Conservation (phyloP, 2,329 filamentous ascomycete genomes). For the Ophiosphaerella korrae region DNA sequence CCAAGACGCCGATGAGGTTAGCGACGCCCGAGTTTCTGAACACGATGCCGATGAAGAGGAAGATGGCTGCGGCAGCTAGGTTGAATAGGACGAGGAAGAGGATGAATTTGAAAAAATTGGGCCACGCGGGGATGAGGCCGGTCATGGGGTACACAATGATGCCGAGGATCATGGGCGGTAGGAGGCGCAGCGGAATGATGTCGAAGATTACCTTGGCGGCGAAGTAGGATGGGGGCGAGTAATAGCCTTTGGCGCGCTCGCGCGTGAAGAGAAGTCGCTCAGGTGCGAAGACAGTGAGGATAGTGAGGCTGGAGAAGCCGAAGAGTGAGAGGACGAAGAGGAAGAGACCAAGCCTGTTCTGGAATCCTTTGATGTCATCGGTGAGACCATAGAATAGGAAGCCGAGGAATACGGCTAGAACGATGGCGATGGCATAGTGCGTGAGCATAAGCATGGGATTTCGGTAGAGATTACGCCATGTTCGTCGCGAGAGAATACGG, state of each 20-base stretch:
- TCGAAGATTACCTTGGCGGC: slow-evolving; percentile 97
- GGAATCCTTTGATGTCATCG: slow-evolving; percentile 95
- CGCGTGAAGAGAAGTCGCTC: slow-evolving; percentile 90
- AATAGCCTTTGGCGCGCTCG: slow-evolving; percentile 96
- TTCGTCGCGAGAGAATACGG: slow-evolving; percentile 83
- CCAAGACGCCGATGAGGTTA: slow-evolving; percentile 88
- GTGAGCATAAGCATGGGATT: slow-evolving; percentile 99
- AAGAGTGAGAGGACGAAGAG: slow-evolving; percentile 96
- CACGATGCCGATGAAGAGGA: slow-evolving; percentile 93
- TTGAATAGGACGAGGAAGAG: slow-evolving; percentile 95
- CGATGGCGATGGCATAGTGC: slow-evolving; percentile 95
- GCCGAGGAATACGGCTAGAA: slow-evolving; percentile 90
- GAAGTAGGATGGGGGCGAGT: slow-evolving; percentile 92
- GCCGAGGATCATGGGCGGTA: slow-evolving; percentile 93
- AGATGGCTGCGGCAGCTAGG: slow-evolving; percentile 88
- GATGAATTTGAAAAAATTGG: slow-evolving; percentile 89
- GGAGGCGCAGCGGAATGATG: slow-evolving; percentile 88
- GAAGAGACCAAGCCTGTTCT: slow-evolving; percentile 95
- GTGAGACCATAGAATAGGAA: slow-evolving; percentile 96
- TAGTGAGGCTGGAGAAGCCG: slow-evolving; percentile 94
- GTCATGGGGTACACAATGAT: slow-evolving; percentile 98
- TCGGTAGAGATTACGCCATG: slow-evolving; percentile 96
- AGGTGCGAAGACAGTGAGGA: slow-evolving; percentile 87
- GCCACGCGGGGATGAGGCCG: slow-evolving; percentile 78
- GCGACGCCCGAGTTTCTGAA: slow-evolving; percentile 91